Percentiles rank a stretch among this genome's conserved stretches.
phyloP scores from a whole-genome alignment of 2,329 filamentous ascomycete genomes.

The Xylariales sp. region DNA sequence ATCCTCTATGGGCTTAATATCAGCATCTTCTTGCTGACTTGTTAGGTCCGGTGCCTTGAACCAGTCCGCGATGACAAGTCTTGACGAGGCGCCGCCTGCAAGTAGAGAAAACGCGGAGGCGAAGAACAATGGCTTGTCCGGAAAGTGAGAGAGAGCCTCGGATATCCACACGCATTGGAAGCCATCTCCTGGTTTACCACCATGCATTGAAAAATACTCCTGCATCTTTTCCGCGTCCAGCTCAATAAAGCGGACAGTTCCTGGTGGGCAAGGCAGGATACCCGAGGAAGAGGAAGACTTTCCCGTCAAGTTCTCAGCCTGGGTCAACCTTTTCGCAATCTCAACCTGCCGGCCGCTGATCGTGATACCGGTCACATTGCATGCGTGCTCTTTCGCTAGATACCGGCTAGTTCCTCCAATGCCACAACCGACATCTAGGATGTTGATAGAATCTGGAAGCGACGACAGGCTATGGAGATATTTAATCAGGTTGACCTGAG shows the following conservation, averaged over 20 bases:
- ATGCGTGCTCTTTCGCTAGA: constrained; percentile 46
- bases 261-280: constrained; percentile 9
- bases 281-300: constrained; percentile 1
- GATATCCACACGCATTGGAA: constrained; percentile 61
- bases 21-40: constrained; percentile 33
- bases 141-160: constrained; percentile 57
- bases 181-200: constrained; percentile 13
- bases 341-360: constrained; percentile 57
- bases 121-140: constrained; percentile 56
- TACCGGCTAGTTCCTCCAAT: constrained; percentile 55
- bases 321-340: constrained; percentile 48
- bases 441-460: constrained; percentile 29
- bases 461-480: constrained; percentile 47
- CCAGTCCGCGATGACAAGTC: constrained; percentile 56
- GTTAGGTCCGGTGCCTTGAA: constrained; percentile 49
- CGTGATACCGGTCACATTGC: constrained; percentile 54
- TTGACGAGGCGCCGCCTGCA: constrained; percentile 39
- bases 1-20: constrained; percentile 58
- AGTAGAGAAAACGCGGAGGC: constrained; percentile 45
- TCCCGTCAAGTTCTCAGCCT: constrained; percentile 17
- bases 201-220: constrained; percentile 37
- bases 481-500: constrained; percentile 53
- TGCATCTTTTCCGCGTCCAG: constrained; percentile 59
- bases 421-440: constrained; percentile 59
- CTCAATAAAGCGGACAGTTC: constrained; percentile 48